Conservation (phyloP, 257 asterid species). For the Eucommia ulmoides region DNA sequence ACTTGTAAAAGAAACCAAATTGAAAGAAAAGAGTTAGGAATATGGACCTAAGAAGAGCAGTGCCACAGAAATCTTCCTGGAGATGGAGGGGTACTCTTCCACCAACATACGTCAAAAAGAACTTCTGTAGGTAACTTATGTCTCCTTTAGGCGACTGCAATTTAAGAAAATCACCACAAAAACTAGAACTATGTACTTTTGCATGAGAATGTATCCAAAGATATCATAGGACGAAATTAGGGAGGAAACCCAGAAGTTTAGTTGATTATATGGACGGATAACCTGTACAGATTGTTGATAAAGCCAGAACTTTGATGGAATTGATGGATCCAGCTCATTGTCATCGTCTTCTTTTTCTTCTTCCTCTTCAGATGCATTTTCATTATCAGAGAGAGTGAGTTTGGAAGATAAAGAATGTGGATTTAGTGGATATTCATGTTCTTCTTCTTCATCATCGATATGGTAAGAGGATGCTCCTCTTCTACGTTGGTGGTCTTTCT, state of each 20-base stretch:
- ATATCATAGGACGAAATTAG: no score
- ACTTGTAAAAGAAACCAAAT: conserved; percentile 6
- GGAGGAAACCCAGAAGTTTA: no score
- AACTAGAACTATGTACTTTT: no score
- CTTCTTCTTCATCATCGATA: conserved; percentile 27
- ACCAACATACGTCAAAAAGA: conserved; percentile 94
- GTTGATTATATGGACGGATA: no score
- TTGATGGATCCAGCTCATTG: conserved; percentile 11
- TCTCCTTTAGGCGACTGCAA: conserved; percentile 98
- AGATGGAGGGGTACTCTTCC: conserved; percentile 91
- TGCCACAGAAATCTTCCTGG: conserved; percentile 97
- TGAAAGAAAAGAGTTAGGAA: neutral
- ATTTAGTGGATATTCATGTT: conserved; percentile 15
- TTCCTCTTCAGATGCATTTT: conserved; percentile 34
- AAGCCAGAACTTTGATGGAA: conserved; percentile 68
- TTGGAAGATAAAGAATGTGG: conserved; percentile 16
- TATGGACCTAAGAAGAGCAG: conserved; percentile 81
- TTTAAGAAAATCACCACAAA: conserved; percentile 8
- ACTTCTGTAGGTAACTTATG: conserved; percentile 83
- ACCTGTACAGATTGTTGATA: conserved; percentile 98
- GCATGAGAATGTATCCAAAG: neutral
- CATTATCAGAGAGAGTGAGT: conserved; percentile 22
- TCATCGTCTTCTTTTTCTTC: conserved; percentile 18
- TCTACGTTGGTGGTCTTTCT: conserved; percentile 40
- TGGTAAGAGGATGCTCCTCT: conserved; percentile 35